Conservation (phyloP, 2,329 filamentous ascomycete genomes). For the Zymoseptoria ardabiliae region DNA sequence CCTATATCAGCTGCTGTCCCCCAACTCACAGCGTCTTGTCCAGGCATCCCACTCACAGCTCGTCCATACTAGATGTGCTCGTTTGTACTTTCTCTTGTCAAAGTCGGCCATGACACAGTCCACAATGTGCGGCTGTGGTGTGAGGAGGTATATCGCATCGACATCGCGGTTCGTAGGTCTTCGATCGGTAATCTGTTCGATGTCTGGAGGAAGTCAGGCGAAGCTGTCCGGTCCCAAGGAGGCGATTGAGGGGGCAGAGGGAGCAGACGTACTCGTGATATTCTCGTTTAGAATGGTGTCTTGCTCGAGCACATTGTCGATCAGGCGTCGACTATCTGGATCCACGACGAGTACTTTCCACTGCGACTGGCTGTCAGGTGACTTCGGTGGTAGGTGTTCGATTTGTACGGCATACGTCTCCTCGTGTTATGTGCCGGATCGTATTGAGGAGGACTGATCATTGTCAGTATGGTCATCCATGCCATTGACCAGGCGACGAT, state of each 20-base stretch:
- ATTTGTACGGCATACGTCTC: conserved; percentile 48
- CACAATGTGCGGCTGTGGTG: conserved; percentile 78
- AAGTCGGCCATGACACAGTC: conserved; percentile 93
- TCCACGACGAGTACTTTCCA: conserved; percentile 97
- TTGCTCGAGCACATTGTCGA: conserved; percentile 86
- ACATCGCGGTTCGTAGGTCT: conserved; percentile 78
- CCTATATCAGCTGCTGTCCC: conserved; percentile 10
- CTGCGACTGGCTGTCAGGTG: conserved; percentile 40
- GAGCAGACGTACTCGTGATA: conserved; percentile 67
- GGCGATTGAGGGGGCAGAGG: background rate
- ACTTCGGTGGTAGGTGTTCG: conserved; percentile 13
- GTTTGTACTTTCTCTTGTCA: conserved; percentile 73
- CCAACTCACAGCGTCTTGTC: background rate
- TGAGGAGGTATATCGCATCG: conserved; percentile 90
- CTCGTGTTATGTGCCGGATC: conserved; percentile 69
- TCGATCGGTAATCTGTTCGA: conserved; percentile 86
- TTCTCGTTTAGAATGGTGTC: conserved; percentile 97
- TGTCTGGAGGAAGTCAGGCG: conserved; percentile 54
- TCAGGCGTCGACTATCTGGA: conserved; percentile 70
- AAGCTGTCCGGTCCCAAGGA: background rate
- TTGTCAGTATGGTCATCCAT: conserved; percentile 4
- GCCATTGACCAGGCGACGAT: background rate
- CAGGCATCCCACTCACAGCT: conserved; percentile 42
- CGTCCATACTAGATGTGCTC: conserved; percentile 79
- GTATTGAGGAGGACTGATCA: conserved; percentile 60